phyloP scores from a whole-genome alignment of 257 asterid species.

The Solanum etuberosum region DNA sequence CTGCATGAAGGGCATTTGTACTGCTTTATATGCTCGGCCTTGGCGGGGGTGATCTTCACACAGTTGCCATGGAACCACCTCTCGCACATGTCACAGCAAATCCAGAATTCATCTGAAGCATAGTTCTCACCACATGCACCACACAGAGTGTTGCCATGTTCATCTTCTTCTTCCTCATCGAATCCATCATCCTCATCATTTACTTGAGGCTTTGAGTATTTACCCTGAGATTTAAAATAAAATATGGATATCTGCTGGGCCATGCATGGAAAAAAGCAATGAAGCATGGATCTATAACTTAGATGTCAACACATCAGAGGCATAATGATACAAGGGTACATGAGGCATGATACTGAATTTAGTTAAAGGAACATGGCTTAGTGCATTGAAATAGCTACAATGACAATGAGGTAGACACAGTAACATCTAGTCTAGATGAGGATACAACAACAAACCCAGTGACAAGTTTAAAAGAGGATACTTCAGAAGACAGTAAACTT shows the following conservation, averaged over 20 bases:
- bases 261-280: not conserved
- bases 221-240: slow-evolving; percentile 12
- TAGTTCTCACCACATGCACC: slow-evolving; percentile 72
- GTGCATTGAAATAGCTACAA: not conserved
- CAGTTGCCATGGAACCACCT: slow-evolving; percentile 87
- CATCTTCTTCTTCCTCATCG: slow-evolving; percentile 25
- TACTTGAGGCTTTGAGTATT: slow-evolving; percentile 9
- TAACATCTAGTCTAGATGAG: not conserved
- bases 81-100: slow-evolving; percentile 66
- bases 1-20: slow-evolving; percentile 76
- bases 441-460: not conserved
- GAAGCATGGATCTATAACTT: not conserved
- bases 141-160: slow-evolving; percentile 53
- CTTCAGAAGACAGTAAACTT: not conserved
- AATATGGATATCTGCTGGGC: not conserved
- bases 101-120: slow-evolving; percentile 64
- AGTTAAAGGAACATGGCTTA: not conserved
- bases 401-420: not conserved
- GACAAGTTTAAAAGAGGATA: not conserved
- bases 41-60: slow-evolving; percentile 77
- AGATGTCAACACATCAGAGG: not conserved
- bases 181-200: slow-evolving; percentile 24
- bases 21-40: slow-evolving; percentile 77
- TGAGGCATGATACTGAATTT: not conserved
- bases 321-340: not conserved